Conservation (phyloP, 2,329 filamentous ascomycete species). For the Capronia epimyces region DNA sequence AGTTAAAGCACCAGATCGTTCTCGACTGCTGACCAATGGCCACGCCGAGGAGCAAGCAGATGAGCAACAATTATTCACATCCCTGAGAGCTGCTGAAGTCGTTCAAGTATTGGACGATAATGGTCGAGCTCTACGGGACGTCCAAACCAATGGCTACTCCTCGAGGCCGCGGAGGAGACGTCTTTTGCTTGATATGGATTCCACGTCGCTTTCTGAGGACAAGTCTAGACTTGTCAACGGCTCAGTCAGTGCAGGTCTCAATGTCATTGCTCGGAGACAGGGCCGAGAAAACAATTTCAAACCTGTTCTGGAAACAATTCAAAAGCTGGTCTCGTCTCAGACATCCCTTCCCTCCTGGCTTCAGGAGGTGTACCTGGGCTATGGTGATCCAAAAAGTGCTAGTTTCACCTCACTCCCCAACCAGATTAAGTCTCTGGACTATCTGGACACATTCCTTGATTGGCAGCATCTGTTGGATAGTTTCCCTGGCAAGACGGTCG, state of each 20-base stretch:
- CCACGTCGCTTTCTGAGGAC: slow-evolving; percentile 71
- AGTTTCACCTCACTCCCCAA: slow-evolving; percentile 78
- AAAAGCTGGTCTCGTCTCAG: slow-evolving; percentile 75
- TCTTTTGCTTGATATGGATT: slow-evolving; percentile 75
- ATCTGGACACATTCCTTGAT: slow-evolving; percentile 87
- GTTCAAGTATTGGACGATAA: slow-evolving; percentile 82
- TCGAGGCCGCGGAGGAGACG: slow-evolving; percentile 57
- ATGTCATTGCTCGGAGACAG: slow-evolving; percentile 75
- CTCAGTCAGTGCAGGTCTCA: slow-evolving; percentile 75
- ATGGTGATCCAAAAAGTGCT: slow-evolving; percentile 84
- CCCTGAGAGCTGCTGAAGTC: slow-evolving; percentile 76
- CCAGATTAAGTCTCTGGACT: slow-evolving; percentile 73
- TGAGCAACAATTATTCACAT: slow-evolving; percentile 45
- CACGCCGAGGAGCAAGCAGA: slow-evolving; percentile 55
- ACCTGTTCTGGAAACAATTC: slow-evolving; percentile 85
- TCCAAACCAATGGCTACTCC: slow-evolving; percentile 58
- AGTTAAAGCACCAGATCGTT: slow-evolving; percentile 54
- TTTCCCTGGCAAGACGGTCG: slow-evolving; percentile 78
- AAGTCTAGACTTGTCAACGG: slow-evolving; percentile 59
- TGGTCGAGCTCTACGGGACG: slow-evolving; percentile 65
- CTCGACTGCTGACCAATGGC: slow-evolving; percentile 52
- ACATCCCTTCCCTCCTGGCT: slow-evolving; percentile 85
- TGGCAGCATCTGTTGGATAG: slow-evolving; percentile 92
- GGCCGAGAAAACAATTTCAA: slow-evolving; percentile 97
- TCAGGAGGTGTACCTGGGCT: slow-evolving; percentile 95